Base-by-base conservation (phyloP, 495 filamentous ascomycete genomes). In the Penicillium subrubescens region DNA sequence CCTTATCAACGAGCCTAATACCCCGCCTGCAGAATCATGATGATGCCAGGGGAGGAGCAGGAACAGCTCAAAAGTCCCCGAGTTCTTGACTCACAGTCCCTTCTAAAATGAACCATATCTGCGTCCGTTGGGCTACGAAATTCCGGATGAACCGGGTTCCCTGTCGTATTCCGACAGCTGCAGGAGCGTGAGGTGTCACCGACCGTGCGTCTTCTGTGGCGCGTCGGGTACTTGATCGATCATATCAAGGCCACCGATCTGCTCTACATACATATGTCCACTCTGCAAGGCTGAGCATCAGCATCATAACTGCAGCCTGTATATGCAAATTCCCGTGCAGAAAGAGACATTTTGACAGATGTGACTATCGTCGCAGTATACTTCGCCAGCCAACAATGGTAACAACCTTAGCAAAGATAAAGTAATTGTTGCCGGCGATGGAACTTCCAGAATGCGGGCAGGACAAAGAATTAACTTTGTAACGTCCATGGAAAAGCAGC, bases 101-200 rank as follows among this genome's bases (percentile, higher is more conserved):
- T 56, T 37, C 17, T 31, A 35, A 31, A 56, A 56, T 11, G 1
- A 56, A 56, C 14, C 33, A 6, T 8, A 21, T 34, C 29, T 17
- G 17, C 10, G 29, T 31, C 52, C 33, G 52, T 56, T 52, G 48
- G 31, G 48, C 23, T 31, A 37, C 15, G 8, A 37, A 0, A 2
- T 31, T 11, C 29, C n/a, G 31, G 15, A 37, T 37, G 21, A 33
- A 34, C 31, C 33, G 29, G 19, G 41, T 46, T 34, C 63, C 60
- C 37, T 64, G 23, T 67, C 62, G 19, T 37, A 65, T 62, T 41
- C 41, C 39, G 59, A 62, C 54, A 60, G 33, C 17, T 65, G 69
- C 69, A 67, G 58, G 51, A 48, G 19, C 51, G 57, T 63, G 63
- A 63, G 69, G 63, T 62, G 63, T 67, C 69, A 69, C 64, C 62